Evolutionary conservation across 2,329 filamentous ascomycete species (phyloP).

Genomic region (Diplodia mutila): DNA sequence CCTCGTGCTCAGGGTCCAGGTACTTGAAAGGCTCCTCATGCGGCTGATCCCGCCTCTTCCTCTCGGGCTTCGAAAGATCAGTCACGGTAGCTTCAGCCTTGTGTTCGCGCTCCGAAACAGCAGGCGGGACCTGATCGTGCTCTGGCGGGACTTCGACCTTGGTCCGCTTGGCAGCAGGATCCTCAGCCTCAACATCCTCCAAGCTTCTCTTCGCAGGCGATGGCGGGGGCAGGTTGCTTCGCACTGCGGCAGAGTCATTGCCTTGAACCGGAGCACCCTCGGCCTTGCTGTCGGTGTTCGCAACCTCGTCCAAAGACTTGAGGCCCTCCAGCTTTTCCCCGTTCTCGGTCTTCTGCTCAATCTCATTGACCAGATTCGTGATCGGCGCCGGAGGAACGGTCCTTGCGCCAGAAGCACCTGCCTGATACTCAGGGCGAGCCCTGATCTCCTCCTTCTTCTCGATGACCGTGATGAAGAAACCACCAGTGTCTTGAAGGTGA

Average conservation of each 20-base stretch:
- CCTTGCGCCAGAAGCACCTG: neutral
- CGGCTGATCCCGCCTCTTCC: constrained; percentile 52
- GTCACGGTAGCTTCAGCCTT: neutral
- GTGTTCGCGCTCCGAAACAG: constrained; percentile 25
- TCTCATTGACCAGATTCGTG: constrained; percentile 45
- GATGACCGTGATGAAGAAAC: constrained; percentile 94
- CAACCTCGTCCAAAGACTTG: constrained; percentile 36
- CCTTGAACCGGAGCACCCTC: constrained; percentile 26
- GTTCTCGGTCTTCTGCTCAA: constrained; percentile 36
- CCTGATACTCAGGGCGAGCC: constrained; percentile 30
- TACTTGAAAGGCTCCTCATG: constrained; percentile 96
- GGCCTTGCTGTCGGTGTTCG: neutral
- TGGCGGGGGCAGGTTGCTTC: constrained; percentile 29
- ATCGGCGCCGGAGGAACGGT: constrained; percentile 24
- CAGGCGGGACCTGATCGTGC: constrained; percentile 17
- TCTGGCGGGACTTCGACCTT: constrained; percentile 36
- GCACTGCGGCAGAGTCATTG: constrained; percentile 31
- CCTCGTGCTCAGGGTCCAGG: constrained; percentile 71
- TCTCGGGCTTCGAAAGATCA: constrained; percentile 29
- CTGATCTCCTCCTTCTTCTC: constrained; percentile 86
- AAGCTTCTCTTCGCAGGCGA: constrained; percentile 45
- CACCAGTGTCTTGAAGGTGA: constrained; percentile 93
- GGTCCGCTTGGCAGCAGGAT: constrained; percentile 37
- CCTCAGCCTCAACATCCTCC: constrained; percentile 40
- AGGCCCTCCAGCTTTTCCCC: constrained; percentile 35